Percentiles rank a stretch among this genome's conserved stretches.
Conservation (phyloP, 1,139 yeast species). For the Debaryomyces subglobosus region DNA sequence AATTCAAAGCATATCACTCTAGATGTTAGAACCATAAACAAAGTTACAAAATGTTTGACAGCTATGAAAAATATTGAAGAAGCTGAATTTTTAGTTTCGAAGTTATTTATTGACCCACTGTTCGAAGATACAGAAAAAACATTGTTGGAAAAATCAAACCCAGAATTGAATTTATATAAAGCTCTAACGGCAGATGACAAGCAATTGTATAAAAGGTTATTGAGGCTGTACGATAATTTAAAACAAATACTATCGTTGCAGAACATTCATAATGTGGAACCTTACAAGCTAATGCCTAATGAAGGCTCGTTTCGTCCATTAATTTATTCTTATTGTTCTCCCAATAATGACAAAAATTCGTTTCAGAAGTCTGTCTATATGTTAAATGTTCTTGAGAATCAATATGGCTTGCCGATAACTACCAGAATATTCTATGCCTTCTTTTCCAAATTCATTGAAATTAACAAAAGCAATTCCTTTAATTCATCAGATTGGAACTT, state of each 20-base stretch:
- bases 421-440: constrained; percentile 26
- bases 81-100: constrained; percentile 16
- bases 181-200: constrained; percentile 24
- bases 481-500: constrained; percentile 11
- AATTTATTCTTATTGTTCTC: constrained; percentile 18
- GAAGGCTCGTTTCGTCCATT: constrained; percentile 32
- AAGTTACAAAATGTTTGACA: constrained; percentile 19
- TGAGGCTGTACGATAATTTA: constrained; percentile 23
- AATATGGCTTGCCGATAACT: constrained; percentile 27
- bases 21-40: constrained; percentile 25
- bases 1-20: constrained; percentile 9
- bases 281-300: constrained; percentile 24
- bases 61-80: constrained; percentile 12
- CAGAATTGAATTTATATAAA: constrained; percentile 18
- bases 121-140: neutral
- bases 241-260: constrained; percentile 28
- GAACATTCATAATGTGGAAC: constrained; percentile 1
- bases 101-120: constrained; percentile 9
- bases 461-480: neutral
- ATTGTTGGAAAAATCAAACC: constrained; percentile 4
- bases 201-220: constrained; percentile 18
- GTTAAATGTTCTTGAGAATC: constrained; percentile 21
- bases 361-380: constrained; percentile 18
- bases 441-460: constrained; percentile 14
- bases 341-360: constrained; percentile 5